These are phyloP conservation scores for Nakazawaea molendinolei DNA, from an alignment of 805 yeast genomes.

Conservation along the genomic window DNA sequence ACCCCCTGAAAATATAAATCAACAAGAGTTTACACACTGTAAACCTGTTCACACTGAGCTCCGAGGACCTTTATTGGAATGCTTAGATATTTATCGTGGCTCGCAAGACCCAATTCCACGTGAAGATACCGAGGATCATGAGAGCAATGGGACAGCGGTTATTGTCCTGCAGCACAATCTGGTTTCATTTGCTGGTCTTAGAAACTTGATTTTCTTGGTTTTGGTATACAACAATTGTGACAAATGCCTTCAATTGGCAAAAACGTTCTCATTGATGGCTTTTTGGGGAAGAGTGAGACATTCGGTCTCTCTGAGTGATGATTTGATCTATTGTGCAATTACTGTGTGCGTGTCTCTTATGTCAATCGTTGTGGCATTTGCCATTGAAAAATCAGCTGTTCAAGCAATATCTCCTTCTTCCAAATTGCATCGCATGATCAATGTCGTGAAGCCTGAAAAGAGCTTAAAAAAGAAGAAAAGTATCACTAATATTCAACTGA, in stretches of 20 bases:
- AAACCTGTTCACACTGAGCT: conserved; percentile 7
- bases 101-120: neutral
- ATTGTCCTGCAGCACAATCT: neutral
- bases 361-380: neutral
- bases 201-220: conserved; percentile 11
- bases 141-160: neutral
- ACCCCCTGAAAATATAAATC: too few species aligned
- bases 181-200: conserved; percentile 9
- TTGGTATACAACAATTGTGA: conserved; percentile 3
- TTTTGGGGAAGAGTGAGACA: neutral
- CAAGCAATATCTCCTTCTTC: conserved; percentile 3
- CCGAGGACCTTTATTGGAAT: conserved; percentile 3
- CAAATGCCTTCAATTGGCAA: neutral
- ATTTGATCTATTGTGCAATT: neutral
- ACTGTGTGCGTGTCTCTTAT: neutral
- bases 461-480: conserved; percentile 3
- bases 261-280: neutral
- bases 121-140: neutral
- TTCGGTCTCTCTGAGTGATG: conserved; percentile 3
- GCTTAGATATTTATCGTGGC: conserved; percentile 5
- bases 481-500: conserved; percentile 4
- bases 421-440: conserved; percentile 2
- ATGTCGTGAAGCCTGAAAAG: neutral
- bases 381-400: neutral
- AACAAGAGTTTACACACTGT: conserved; percentile 4